Percentiles rank a stretch among this genome's conserved stretches.
These are phyloP conservation scores for Datura wrightii DNA, from an alignment of 257 asterid genomes.

Conservation along the genomic window DNA sequence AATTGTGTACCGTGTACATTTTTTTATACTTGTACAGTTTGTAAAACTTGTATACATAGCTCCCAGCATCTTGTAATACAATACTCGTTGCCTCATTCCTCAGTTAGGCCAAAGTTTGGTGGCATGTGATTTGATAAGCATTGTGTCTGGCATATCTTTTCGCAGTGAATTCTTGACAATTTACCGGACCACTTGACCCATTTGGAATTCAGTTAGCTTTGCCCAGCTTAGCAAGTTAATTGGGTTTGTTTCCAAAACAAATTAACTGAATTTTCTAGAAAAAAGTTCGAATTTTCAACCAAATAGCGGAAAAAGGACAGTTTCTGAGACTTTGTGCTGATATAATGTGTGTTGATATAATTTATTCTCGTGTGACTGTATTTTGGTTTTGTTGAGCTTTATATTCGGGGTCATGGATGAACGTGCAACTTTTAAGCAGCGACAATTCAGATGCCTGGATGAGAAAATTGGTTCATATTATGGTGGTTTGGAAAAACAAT, in stretches of 20 bases:
- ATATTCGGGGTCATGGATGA: not conserved
- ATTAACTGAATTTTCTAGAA: not conserved
- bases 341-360: not conserved
- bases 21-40: conserved; percentile 19
- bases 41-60: conserved; percentile 8
- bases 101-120: not conserved
- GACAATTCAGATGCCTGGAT: not conserved
- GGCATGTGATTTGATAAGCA: no score
- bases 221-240: not conserved
- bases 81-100: not conserved
- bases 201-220: not conserved
- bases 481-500: not conserved
- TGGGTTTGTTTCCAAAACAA: not conserved
- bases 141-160: not conserved
- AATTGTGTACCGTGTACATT: not conserved
- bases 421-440: not conserved
- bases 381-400: not conserved
- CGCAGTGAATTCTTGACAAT: not conserved
- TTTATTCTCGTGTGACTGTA: not conserved
- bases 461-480: not conserved
- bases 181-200: not conserved
- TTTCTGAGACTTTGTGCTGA: not conserved
- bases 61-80: conserved; percentile 5
- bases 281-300: no score
- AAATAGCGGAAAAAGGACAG: not conserved